These are phyloP conservation scores for Fraxinus paxiana DNA, from an alignment of 305 asterid genomes.

Conservation along the genomic window DNA sequence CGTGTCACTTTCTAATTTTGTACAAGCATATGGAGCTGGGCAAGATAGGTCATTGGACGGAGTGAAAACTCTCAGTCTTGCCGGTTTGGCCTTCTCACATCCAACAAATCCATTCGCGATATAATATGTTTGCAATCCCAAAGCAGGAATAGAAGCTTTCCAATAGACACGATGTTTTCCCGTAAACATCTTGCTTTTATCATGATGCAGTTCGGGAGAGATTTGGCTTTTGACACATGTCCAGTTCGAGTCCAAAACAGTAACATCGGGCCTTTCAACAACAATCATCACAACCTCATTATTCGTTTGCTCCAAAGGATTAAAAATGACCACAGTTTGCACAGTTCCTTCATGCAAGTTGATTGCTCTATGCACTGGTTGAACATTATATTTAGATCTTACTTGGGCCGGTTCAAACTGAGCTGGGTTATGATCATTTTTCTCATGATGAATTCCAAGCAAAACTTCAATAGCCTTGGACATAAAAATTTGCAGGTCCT, in stretches of 20 bases:
- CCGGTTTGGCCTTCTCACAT: slow-evolving; percentile 91
- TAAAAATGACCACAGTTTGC: slow-evolving; percentile 77
- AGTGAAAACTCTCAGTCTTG: slow-evolving; percentile 43
- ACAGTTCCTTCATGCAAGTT: slow-evolving; percentile 77
- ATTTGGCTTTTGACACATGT: slow-evolving; percentile 94
- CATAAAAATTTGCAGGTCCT: slow-evolving; percentile 84
- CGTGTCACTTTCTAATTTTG: slow-evolving; percentile 53
- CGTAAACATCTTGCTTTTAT: slow-evolving; percentile 48
- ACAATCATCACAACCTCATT: slow-evolving; percentile 81
- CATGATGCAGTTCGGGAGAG: slow-evolving; percentile 72
- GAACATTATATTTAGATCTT: slow-evolving; percentile 74
- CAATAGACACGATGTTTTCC: slow-evolving; percentile 87
- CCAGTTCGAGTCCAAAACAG: slow-evolving; percentile 92
- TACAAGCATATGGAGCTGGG: slow-evolving; percentile 68
- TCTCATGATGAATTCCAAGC: slow-evolving; percentile 80
- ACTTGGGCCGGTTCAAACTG: slow-evolving; percentile 82
- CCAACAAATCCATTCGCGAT: slow-evolving; percentile 93
- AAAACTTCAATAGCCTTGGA: slow-evolving; percentile 80
- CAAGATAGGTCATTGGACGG: slow-evolving; percentile 50
- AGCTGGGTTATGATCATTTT: slow-evolving; percentile 72
- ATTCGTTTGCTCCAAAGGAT: slow-evolving; percentile 78
- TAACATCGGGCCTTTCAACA: slow-evolving; percentile 83
- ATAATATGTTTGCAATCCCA: slow-evolving; percentile 94
- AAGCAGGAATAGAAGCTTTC: slow-evolving; percentile 79
- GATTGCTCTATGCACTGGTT: slow-evolving; percentile 63